Evolutionary conservation across 2,329 filamentous ascomycete species (phyloP).

Genomic region (Penicillium glabrum): DNA sequence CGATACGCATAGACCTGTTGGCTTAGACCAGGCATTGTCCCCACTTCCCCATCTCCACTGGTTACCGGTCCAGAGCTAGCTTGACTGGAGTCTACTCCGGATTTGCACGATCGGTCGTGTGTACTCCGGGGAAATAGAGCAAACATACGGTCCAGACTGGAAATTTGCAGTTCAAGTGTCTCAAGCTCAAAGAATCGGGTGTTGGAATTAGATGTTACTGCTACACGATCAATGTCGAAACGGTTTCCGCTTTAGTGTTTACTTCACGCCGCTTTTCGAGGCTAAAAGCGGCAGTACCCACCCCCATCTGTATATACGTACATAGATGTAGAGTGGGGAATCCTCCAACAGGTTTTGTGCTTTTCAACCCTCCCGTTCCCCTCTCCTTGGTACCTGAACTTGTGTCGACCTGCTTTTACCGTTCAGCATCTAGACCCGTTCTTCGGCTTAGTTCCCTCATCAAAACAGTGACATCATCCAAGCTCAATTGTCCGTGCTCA

Average conservation of each 20-base stretch:
- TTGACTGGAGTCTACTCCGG: conserved; percentile 7
- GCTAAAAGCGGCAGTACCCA: neutral
- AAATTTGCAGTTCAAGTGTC: too few relatives aligned
- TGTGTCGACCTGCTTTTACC: neutral
- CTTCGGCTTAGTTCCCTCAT: neutral
- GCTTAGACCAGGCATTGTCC: neutral
- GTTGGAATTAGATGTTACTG: neutral
- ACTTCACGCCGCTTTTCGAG: neutral
- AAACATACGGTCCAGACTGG: too few relatives aligned
- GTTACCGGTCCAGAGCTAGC: neutral
- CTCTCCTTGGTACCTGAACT: neutral
- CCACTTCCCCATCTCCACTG: neutral
- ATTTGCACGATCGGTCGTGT: conserved; percentile 8
- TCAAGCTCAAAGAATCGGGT: neutral
- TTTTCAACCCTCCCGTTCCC: neutral
- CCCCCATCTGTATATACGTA: neutral
- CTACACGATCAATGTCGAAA: neutral
- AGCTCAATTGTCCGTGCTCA: conserved; percentile 4
- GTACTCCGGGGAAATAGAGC: conserved; percentile 5
- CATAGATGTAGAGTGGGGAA: neutral
- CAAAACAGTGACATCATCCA: conserved; percentile 12
- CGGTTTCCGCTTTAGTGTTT: neutral
- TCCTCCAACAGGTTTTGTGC: conserved; percentile 8
- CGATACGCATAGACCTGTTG: neutral
- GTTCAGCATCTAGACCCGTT: neutral